Conservation (phyloP, 2,329 filamentous ascomycete genomes). For the Fusarium anguioides region DNA sequence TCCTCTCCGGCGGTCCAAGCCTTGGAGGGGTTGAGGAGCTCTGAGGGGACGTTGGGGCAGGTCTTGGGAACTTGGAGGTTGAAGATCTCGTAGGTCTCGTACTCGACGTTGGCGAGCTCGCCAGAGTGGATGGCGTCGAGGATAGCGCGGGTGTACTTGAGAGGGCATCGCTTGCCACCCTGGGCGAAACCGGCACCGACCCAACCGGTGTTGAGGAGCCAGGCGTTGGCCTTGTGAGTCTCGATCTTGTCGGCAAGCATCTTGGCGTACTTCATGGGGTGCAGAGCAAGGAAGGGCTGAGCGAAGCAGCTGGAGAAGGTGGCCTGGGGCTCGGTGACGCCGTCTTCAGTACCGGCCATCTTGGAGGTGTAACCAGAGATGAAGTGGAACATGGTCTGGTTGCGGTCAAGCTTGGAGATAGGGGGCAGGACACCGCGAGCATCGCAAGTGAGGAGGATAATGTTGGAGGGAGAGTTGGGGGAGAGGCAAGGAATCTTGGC, state of each 20-base stretch:
- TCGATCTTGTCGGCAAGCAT: conserved; percentile 99
- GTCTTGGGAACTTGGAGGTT: conserved; percentile 95
- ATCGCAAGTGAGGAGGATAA: conserved; percentile 97
- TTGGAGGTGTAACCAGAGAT: conserved; percentile 99
- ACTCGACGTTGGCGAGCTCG: conserved; percentile 91
- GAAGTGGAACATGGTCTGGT: conserved; percentile 99
- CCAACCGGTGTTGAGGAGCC: conserved; percentile 99
- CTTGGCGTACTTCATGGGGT: conserved; percentile 98
- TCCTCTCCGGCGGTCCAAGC: conserved; percentile 87
- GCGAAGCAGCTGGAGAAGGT: conserved; percentile 99
- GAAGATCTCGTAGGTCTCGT: conserved; percentile 96
- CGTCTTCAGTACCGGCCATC: conserved; percentile 99
- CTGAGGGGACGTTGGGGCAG: conserved; percentile 87
- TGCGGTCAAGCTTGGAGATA: conserved; percentile 93
- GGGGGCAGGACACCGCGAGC: conserved; percentile 96
- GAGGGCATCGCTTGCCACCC: conserved; percentile 94
- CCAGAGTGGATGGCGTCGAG: conserved; percentile 98
- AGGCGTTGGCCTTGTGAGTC: conserved; percentile 93
- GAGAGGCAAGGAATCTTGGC: conserved; percentile 98
- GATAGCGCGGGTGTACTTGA: conserved; percentile 99
- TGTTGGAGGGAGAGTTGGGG: conserved; percentile 90
- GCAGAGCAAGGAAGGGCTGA: conserved; percentile 97
- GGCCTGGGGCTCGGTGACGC: conserved; percentile 95
- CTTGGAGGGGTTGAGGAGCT: conserved; percentile 94
- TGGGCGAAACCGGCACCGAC: conserved; percentile 91